Conservation (phyloP, 371 early-diverging fungal species). For the Mortierella sp. region DNA sequence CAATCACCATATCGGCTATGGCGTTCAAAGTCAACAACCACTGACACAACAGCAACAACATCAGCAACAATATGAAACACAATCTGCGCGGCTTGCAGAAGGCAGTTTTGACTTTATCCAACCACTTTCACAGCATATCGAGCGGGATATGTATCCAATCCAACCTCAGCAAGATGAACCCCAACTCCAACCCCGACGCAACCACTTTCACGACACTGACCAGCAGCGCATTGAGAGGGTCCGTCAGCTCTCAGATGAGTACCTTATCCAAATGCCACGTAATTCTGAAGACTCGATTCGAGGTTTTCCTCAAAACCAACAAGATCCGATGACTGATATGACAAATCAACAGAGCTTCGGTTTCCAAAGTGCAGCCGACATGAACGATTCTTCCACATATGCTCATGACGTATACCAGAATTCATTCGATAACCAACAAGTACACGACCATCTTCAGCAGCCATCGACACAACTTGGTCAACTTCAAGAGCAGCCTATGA, state of each 20-base stretch:
- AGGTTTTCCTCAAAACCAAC: slow-evolving; percentile 22
- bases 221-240: slow-evolving; percentile 28
- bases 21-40: slow-evolving; percentile 15
- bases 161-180: slow-evolving; percentile 40
- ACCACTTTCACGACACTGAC: slow-evolving; percentile 39
- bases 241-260: slow-evolving; percentile 47
- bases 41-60: slow-evolving; percentile 6
- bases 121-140: slow-evolving; percentile 6
- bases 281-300: slow-evolving; percentile 42
- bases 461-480: slow-evolving; percentile 20
- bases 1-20: background rate
- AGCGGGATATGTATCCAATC: slow-evolving; percentile 23
- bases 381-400: background rate
- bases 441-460: slow-evolving; percentile 11
- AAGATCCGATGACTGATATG: slow-evolving; percentile 11
- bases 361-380: slow-evolving; percentile 3
- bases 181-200: slow-evolving; percentile 37
- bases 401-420: slow-evolving; percentile 8
- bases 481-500: slow-evolving; percentile 16
- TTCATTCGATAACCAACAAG: slow-evolving; percentile 9
- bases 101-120: slow-evolving; percentile 11
- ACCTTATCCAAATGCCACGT: slow-evolving; percentile 46
- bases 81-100: background rate
- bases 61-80: slow-evolving; percentile 19
- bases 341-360: slow-evolving; percentile 11